A percentile compares a stretch with the other conserved stretches of the same genome.
phyloP scores from a whole-genome alignment of 352 stramenopile species.

The Globisporangium perplexum region DNA sequence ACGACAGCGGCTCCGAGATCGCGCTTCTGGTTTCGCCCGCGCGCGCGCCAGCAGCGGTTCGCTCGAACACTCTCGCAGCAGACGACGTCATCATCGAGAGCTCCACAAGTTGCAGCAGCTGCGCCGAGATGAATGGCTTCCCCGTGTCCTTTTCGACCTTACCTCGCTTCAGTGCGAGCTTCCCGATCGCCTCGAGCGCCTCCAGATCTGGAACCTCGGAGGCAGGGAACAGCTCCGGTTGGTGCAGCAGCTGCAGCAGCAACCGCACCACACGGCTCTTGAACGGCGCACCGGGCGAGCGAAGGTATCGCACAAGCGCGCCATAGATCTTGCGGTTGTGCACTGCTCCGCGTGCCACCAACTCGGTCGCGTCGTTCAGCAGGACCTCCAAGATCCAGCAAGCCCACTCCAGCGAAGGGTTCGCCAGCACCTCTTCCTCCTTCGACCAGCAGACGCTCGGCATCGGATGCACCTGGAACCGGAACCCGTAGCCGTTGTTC shows the following conservation, averaged over 20 bases:
- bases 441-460: conserved; percentile 77
- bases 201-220: conserved; percentile 57
- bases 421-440: conserved; percentile 66
- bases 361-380: conserved; percentile 63
- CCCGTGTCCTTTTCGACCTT: conserved; percentile 49
- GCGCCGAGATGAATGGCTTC: conserved; percentile 67
- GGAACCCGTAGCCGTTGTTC: conserved; percentile 72
- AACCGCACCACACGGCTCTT: conserved; percentile 74
- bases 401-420: conserved; percentile 79
- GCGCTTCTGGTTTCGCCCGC: not conserved
- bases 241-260: conserved; percentile 69
- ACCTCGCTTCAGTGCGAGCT: conserved; percentile 49
- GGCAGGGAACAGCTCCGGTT: conserved; percentile 46
- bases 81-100: conserved; percentile 55
- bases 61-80: conserved; percentile 29
- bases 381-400: conserved; percentile 83
- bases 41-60: not conserved
- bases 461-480: conserved; percentile 78
- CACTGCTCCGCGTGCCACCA: conserved; percentile 59
- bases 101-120: conserved; percentile 77
- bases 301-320: conserved; percentile 73
- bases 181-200: conserved; percentile 53
- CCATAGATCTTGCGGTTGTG: conserved; percentile 81
- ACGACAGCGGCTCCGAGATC: conserved; percentile 17
- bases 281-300: conserved; percentile 71